Evolutionary conservation across 2,329 filamentous ascomycete genomes (phyloP), one percentile per base, ranked within the genome.

Genomic region (Ophiosphaerella narmari): DNA sequence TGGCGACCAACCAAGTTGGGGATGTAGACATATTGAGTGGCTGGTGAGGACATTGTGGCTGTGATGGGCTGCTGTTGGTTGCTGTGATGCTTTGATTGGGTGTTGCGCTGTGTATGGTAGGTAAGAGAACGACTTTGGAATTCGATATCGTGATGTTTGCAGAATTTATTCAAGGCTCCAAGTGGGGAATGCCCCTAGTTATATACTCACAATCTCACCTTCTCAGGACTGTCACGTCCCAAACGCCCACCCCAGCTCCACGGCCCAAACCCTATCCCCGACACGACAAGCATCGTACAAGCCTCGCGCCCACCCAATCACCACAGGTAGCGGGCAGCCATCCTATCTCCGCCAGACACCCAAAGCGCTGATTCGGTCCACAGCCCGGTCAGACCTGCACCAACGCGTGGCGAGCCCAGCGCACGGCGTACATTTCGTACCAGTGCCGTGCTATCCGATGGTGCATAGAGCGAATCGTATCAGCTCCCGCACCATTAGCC

Each of bases 1-100:
- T 73, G 70, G 39, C 68, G 62, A 44, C 70, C 70, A 43, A 72
- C 68, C 7, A 73, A 65, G 60, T 73, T 73, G 59, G 70, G 68
- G 47, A 73, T 71, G 65, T 73, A 73, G 54, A 72, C 67, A 57
- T 68, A 72, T 63, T 70, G 60, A 21, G 60, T 54, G 36, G 55
- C 45, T 43, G 64, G 60, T 33, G 65, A 60, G 53, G 67, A 70
- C 67, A 70, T 68, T 29, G 38, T 45, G 18, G 4, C 4, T 34
- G 37, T 60, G 34, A 36, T 29, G 36, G 21, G 32, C 36, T 21
- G 39, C 46, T 23, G 42, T 29, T 16, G 24, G 35, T 23, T 23
- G 35, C 33, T 24, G 38, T 48, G 23, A 29, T 41, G 45, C 9
- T 38, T 23, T 12, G 18, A 16, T 18, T 41, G 13, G 37, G 11